These are phyloP conservation scores for Coemansia brasiliensis DNA, from an alignment of 192 early-diverging fungal genomes.

Conservation along the genomic window DNA sequence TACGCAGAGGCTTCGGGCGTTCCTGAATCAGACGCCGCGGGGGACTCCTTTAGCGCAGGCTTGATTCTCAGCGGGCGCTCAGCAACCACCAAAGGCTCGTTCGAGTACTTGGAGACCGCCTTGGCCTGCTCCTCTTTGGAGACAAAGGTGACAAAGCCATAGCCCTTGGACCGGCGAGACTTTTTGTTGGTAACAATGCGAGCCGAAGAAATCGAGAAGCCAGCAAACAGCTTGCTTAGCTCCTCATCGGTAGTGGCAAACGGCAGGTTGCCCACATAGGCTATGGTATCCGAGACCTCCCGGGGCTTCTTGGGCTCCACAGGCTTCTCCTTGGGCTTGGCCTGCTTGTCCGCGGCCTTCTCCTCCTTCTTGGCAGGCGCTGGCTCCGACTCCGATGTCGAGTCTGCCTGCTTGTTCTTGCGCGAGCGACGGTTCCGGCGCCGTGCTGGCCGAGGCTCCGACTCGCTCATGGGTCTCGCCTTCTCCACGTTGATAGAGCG, in stretches of 20 bases:
- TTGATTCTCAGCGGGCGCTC: constrained; percentile 46
- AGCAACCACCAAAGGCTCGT: constrained; percentile 15
- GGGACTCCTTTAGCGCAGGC: constrained; percentile 44
- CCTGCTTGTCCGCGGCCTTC: background rate
- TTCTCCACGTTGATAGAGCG: constrained; percentile 89
- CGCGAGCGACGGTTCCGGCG: constrained; percentile 23
- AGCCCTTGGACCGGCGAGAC: constrained; percentile 84
- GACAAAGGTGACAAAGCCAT: constrained; percentile 88
- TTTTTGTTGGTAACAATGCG: constrained; percentile 69
- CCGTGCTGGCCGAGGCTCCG: constrained; percentile 29
- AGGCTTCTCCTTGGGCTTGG: constrained; percentile 10
- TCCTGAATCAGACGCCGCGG: constrained; percentile 7
- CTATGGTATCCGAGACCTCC: constrained; percentile 57
- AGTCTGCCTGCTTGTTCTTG: constrained; percentile 32
- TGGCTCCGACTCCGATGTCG: constrained; percentile 24
- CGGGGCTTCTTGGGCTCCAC: constrained; percentile 5
- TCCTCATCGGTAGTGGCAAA: constrained; percentile 69
- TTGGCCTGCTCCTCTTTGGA: constrained; percentile 70
- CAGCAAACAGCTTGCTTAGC: constrained; percentile 71
- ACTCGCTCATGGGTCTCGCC: constrained; percentile 65
- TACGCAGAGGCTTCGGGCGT: background rate
- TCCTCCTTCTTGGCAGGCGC: constrained; percentile 10
- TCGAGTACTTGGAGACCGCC: constrained; percentile 33
- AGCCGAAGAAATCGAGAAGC: constrained; percentile 68
- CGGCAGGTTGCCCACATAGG: constrained; percentile 82